phyloP scores from a whole-genome alignment of 331 rosid genomes.

The Telfairia occidentalis region DNA sequence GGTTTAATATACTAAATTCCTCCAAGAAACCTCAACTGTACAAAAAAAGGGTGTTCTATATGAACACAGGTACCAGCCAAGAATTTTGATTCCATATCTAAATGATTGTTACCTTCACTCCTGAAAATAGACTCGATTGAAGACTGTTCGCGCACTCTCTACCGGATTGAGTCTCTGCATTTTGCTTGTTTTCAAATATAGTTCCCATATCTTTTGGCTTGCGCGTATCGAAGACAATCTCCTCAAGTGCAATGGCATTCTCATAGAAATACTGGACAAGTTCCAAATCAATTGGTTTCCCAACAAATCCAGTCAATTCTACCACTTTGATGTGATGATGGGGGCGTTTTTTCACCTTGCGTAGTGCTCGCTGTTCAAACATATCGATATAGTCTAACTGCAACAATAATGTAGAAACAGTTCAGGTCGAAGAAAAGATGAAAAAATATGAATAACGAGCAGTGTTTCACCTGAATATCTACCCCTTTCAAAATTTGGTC shows the following conservation, averaged over 20 bases:
- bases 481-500: neutral
- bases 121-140: neutral
- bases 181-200: neutral
- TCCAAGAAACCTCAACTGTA: neutral
- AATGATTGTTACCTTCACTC: neutral
- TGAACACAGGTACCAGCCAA: neutral
- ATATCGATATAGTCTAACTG: neutral
- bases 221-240: neutral
- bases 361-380: neutral
- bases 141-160: neutral
- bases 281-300: slow-evolving; percentile 1
- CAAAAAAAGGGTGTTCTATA: neutral
- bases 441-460: neutral
- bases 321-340: slow-evolving; percentile 1
- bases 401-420: neutral
- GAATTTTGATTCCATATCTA: neutral
- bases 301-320: slow-evolving; percentile 5
- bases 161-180: neutral
- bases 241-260: slow-evolving; percentile 10
- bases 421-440: neutral
- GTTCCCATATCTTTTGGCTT: neutral
- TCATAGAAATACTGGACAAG: neutral
- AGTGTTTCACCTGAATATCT: neutral
- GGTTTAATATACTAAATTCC: neutral
- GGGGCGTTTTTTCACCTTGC: neutral